Conservation (phyloP, 345 rosid species). For the Gossypium raimondii region DNA sequence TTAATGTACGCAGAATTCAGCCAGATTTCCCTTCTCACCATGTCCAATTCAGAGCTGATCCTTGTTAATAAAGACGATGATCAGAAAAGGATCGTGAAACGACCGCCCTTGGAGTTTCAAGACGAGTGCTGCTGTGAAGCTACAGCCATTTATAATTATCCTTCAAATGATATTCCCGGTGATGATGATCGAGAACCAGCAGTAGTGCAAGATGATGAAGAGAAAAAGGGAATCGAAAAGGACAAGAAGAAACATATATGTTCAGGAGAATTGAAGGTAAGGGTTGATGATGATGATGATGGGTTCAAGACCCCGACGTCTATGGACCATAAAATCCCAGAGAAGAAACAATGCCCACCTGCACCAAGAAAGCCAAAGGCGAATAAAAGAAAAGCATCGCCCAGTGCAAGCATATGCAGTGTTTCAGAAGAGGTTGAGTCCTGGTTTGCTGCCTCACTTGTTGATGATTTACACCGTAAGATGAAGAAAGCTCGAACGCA, state of each 20-base stretch:
- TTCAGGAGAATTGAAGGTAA: background rate
- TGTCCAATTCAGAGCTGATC: slow-evolving; percentile 31
- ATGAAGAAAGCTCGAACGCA: no score
- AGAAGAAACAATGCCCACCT: slow-evolving; percentile 43
- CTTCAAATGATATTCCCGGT: background rate
- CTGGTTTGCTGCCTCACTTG: slow-evolving; percentile 23
- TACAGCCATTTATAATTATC: background rate
- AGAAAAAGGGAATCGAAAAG: background rate
- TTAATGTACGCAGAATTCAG: slow-evolving; percentile 7
- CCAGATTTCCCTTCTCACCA: slow-evolving; percentile 12
- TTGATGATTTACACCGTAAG: background rate
- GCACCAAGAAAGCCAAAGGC: slow-evolving; percentile 41
- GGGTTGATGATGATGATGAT: slow-evolving; percentile 32
- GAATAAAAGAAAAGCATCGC: slow-evolving; percentile 32
- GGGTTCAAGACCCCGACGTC: slow-evolving; percentile 67
- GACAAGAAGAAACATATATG: background rate
- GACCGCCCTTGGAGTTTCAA: slow-evolving; percentile 18
- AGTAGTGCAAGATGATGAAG: background rate
- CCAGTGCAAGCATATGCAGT: background rate
- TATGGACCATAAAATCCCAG: slow-evolving; percentile 42
- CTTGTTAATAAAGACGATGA: slow-evolving; percentile 26
- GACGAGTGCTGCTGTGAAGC: background rate
- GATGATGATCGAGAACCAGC: background rate
- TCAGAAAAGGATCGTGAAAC: slow-evolving; percentile 24
- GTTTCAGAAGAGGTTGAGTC: slow-evolving; percentile 42